phyloP scores from a whole-genome alignment of 1,284 basidiomycete species.

The Gymnopus androsaceus region DNA sequence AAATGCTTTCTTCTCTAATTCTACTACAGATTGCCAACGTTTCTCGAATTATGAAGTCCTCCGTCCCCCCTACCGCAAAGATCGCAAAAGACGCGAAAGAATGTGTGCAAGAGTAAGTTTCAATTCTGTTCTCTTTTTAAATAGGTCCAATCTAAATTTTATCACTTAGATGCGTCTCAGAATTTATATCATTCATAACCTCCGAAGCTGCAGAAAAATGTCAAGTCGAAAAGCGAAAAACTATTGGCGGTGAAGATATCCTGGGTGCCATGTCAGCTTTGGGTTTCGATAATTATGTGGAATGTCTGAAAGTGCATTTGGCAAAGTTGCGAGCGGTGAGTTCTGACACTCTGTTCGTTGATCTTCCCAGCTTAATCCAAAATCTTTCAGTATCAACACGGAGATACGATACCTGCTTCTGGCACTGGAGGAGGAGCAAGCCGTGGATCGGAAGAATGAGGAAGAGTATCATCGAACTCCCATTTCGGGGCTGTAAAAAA shows the following conservation, averaged over 20 bases:
- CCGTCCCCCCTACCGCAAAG: constrained; percentile 89
- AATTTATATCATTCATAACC: constrained; percentile 95
- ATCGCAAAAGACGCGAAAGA: constrained; percentile 97
- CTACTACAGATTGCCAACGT: constrained; percentile 86
- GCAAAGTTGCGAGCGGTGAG: constrained; percentile 85
- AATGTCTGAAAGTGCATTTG: constrained; percentile 86
- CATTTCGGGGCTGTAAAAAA: too few species aligned
- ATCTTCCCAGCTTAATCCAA: too few species aligned
- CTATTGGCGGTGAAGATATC: constrained; percentile 89
- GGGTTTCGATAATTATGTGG: constrained; percentile 95
- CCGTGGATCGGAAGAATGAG: too few species aligned
- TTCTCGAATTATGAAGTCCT: constrained; percentile 90
- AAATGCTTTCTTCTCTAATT: constrained; percentile 4
- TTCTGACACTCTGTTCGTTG: too few species aligned
- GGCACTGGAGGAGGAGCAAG: too few species aligned
- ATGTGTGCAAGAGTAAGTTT: constrained; percentile 83
- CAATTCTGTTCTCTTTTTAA: neutral
- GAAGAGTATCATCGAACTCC: too few species aligned
- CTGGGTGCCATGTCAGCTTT: constrained; percentile 85
- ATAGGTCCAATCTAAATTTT: neutral
- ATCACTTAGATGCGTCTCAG: constrained; percentile 76
- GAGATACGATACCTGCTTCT: too few species aligned
- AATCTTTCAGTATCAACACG: too few species aligned
- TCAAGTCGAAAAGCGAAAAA: constrained; percentile 75
- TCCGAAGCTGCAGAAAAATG: constrained; percentile 89